Conservation (phyloP, 257 asterid species). For the Dorcoceras hygrometricum region DNA sequence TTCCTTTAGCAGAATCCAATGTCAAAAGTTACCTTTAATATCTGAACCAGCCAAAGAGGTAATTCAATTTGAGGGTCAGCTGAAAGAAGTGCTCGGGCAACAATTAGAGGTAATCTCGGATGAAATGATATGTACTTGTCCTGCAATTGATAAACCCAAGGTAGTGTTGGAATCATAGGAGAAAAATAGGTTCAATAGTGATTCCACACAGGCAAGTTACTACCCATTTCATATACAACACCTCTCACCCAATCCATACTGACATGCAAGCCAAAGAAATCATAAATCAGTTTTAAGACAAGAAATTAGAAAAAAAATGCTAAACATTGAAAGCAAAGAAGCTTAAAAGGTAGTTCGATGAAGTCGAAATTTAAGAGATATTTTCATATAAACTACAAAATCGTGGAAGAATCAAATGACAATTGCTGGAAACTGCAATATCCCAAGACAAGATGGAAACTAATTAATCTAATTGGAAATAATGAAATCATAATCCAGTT, state of each 20-base stretch:
- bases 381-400: slow-evolving; percentile 10
- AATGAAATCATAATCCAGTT: slow-evolving; percentile 1
- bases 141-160: slow-evolving; percentile 44
- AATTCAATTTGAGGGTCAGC: slow-evolving; percentile 85
- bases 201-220: slow-evolving; percentile 20
- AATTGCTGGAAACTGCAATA: slow-evolving; percentile 13
- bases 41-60: slow-evolving; percentile 90
- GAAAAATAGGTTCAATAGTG: slow-evolving; percentile 16
- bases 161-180: slow-evolving; percentile 12
- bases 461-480: slow-evolving; percentile 6
- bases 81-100: slow-evolving; percentile 92
- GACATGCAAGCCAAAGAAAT: slow-evolving; percentile 11
- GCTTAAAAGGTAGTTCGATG: slow-evolving; percentile 12
- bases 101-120: slow-evolving; percentile 77
- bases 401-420: background rate
- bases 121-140: slow-evolving; percentile 70
- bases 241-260: slow-evolving; percentile 10
- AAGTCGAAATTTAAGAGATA: slow-evolving; percentile 6
- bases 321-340: background rate
- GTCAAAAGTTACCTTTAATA: slow-evolving; percentile 62
- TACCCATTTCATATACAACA: slow-evolving; percentile 9
- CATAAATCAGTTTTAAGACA: slow-evolving; percentile 4
- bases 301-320: background rate
- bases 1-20: slow-evolving; percentile 17
- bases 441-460: background rate